Evolutionary conservation across 2,329 filamentous ascomycete genomes (phyloP), one percentile per base, ranked within the genome.

Genomic region (Didymella pinodella): DNA sequence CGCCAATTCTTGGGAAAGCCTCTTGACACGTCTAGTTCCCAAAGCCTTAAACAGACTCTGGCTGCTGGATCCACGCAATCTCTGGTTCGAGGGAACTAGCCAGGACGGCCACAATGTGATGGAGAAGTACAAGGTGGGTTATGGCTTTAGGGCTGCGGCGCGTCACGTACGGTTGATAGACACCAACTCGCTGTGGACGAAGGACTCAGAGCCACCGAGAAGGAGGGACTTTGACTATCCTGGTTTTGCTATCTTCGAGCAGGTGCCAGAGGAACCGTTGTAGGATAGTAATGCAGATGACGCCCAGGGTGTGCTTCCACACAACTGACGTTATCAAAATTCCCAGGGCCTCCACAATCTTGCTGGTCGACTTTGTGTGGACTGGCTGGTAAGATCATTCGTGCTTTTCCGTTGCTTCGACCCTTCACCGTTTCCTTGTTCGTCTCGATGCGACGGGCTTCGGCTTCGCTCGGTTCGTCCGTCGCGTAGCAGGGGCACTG

Each of bases 401-500:
- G 36, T 18, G 18, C n/a, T 40, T 3, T 12, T 20, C 7, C 36
- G 2, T 40, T 40, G 36, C n/a, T 12, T 12, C 25, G 32, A 40
- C 20, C 7, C 32, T 47, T 57, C 46, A 66, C 53, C 73, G 61
- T 53, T 71, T 76, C 36, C 74, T 67, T 4, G 68, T 74, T 57
- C 70, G 65, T 50, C 72, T 73, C 0, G 72, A 65, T 4, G 65
- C 67, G 8, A 64, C 66, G 8, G 73, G 66, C 50, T 67, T 67
- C 25, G 67, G 45, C 34, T 64, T 68, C 12, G 62, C 60, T n/a
- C 72, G 64, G 46, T 70, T 71, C n/a, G 73, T 75, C 51, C 71
- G 65, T 36, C 74, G 62, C 20, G 72, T 75, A 40, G 65, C 72
- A 11, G 72, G 72, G 25, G 72, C 73, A n/a, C 67, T 72, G 14